These are phyloP conservation scores for Mycena polygramma DNA, from an alignment of 768 basidiomycete species.

Conservation along the genomic window DNA sequence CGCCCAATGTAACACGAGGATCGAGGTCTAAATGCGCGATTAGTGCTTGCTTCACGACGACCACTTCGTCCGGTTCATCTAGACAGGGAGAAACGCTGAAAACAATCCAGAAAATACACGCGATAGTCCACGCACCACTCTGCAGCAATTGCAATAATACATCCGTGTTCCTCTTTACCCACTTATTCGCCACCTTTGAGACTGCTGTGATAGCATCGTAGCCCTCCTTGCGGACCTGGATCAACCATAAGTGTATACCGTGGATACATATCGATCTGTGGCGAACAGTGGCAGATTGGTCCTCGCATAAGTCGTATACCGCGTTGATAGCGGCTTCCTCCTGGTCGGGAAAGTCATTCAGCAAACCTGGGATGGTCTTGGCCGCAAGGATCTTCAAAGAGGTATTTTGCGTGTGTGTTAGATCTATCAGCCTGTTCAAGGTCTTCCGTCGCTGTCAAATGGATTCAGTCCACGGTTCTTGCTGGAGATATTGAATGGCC, in stretches of 20 bases:
- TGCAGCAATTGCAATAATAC: slow-evolving; percentile 82
- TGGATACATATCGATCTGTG: not conserved
- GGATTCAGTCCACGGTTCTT: slow-evolving; percentile 21
- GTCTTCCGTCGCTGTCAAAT: slow-evolving; percentile 62
- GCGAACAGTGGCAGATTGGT: slow-evolving; percentile 66
- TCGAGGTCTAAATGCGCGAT: slow-evolving; percentile 76
- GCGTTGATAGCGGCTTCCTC: slow-evolving; percentile 83
- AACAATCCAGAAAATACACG: not conserved
- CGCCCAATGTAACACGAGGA: slow-evolving; percentile 69
- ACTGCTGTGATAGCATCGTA: slow-evolving; percentile 70
- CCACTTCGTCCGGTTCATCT: slow-evolving; percentile 79
- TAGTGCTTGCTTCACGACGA: slow-evolving; percentile 70
- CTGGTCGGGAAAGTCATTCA: slow-evolving; percentile 77
- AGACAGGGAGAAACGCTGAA: slow-evolving; percentile 17
- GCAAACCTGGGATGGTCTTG: slow-evolving; percentile 66
- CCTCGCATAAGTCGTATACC: slow-evolving; percentile 85
- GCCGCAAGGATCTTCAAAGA: slow-evolving; percentile 71
- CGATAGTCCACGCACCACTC: slow-evolving; percentile 65
- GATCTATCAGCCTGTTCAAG: slow-evolving; percentile 65
- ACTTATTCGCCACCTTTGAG: slow-evolving; percentile 62
- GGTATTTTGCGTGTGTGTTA: slow-evolving; percentile 62
- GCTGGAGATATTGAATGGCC: slow-evolving; percentile 27
- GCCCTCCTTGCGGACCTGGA: slow-evolving; percentile 77
- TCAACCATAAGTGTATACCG: slow-evolving; percentile 20
- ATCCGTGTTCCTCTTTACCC: slow-evolving; percentile 80